Evolutionary conservation across 495 filamentous ascomycete species (phyloP).

Genomic region (Cercophora newfieldiana): DNA sequence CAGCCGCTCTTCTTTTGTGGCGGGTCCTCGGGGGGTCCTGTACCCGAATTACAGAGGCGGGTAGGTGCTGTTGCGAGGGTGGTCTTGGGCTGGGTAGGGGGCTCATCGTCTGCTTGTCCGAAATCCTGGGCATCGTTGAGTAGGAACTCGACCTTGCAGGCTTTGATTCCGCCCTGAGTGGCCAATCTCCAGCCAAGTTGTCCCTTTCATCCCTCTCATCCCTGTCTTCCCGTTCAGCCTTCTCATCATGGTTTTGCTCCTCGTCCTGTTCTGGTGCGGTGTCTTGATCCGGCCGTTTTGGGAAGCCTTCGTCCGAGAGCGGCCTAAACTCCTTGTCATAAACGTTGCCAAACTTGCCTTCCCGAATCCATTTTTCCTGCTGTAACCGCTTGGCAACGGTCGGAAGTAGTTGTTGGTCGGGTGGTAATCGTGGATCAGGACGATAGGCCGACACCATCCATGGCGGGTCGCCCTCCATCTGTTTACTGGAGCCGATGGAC

Average conservation of each 20-base stretch:
- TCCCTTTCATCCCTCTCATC: slow-evolving; percentile 16
- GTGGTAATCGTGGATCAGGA: slow-evolving; percentile 90
- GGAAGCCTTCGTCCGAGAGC: slow-evolving; percentile 58
- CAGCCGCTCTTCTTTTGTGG: slow-evolving; percentile 46
- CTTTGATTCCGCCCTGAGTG: slow-evolving; percentile 45
- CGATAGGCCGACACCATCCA: slow-evolving; percentile 96
- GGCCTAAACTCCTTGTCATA: slow-evolving; percentile 84
- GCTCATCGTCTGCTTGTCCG: slow-evolving; percentile 41
- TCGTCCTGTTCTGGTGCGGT: slow-evolving; percentile 28
- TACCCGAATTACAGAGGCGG: slow-evolving; percentile 28
- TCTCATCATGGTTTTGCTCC: slow-evolving; percentile 32
- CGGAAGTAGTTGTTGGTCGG: slow-evolving; percentile 91
- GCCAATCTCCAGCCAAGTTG: slow-evolving; percentile 44
- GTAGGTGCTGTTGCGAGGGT: slow-evolving; percentile 26
- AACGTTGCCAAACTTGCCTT: slow-evolving; percentile 75
- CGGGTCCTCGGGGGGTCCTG: slow-evolving; percentile 41
- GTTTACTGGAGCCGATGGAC: slow-evolving; percentile 52
- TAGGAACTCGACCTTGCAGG: slow-evolving; percentile 53
- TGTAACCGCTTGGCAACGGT: slow-evolving; percentile 89
- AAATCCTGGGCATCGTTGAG: slow-evolving; percentile 59
- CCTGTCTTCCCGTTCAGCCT: slow-evolving; percentile 34
- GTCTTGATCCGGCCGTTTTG: slow-evolving; percentile 46
- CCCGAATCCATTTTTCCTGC: slow-evolving; percentile 92
- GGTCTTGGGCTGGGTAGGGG: slow-evolving; percentile 41
- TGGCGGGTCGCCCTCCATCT: slow-evolving; percentile 91